phyloP scores from a whole-genome alignment of 257 asterid genomes.

The Solanum boliviense region DNA sequence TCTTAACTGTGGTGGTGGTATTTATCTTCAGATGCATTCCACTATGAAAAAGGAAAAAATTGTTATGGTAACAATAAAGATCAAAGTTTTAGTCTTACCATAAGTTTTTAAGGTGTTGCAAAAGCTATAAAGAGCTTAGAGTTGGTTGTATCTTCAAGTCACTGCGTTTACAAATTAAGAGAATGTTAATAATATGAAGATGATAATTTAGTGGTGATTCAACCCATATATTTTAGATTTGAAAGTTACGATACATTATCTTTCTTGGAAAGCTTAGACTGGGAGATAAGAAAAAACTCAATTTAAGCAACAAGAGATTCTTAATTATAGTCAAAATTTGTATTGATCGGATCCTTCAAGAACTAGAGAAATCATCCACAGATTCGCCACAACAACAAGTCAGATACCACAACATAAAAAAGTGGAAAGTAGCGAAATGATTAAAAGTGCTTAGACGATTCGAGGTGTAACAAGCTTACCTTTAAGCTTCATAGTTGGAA shows the following conservation, averaged over 20 bases:
- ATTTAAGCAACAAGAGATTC: background rate
- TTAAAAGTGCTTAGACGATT: background rate
- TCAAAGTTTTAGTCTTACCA: background rate
- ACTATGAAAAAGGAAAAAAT: background rate
- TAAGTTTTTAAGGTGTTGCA: background rate
- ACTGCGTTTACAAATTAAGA: too few relatives aligned
- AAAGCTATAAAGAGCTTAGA: background rate
- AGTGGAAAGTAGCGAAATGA: background rate
- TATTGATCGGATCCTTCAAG: background rate
- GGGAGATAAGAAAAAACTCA: background rate
- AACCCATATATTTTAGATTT: background rate
- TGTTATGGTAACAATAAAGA: background rate
- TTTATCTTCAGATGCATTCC: background rate
- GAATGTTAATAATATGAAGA: background rate
- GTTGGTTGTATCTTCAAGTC: background rate
- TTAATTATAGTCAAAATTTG: too few relatives aligned
- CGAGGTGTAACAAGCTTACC: background rate
- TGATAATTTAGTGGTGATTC: background rate
- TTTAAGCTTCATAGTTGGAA: background rate
- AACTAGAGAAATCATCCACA: too few relatives aligned
- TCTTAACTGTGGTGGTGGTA: background rate
- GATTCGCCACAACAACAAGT: background rate
- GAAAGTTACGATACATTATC: too few relatives aligned
- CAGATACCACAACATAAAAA: background rate
- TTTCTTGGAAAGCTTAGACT: background rate